Evolutionary conservation across 305 asterid genomes (phyloP).

Genomic region (Euphrasia arctica): DNA sequence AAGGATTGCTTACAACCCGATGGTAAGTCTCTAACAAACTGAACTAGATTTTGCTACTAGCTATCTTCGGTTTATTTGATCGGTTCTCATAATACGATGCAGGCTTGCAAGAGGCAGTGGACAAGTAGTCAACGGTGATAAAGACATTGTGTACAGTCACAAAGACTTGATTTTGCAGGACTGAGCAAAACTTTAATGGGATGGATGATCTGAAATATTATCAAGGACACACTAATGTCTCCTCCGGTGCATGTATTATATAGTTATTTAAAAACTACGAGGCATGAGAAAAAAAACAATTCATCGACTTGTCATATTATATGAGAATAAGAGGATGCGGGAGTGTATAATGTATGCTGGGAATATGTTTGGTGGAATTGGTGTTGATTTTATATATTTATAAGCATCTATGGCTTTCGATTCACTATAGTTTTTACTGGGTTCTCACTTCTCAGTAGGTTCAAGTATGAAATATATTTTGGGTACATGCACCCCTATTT

Average conservation of each 20-base stretch:
- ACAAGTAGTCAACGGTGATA: conserved; percentile 86
- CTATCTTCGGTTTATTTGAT: too few species aligned
- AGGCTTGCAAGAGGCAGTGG: conserved; percentile 97
- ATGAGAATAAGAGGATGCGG: conserved; percentile 9
- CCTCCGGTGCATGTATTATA: conserved; percentile 5
- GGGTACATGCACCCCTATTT: too few species aligned
- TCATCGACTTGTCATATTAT: not conserved
- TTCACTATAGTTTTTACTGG: too few species aligned
- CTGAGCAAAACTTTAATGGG: conserved; percentile 17
- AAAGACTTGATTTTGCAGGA: conserved; percentile 51
- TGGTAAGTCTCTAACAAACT: conserved; percentile 24
- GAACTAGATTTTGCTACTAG: not conserved
- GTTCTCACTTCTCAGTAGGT: too few species aligned
- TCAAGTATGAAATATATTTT: too few species aligned
- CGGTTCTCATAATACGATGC: conserved; percentile 1
- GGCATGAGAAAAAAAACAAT: not conserved
- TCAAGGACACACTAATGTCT: not conserved
- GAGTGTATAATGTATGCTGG: conserved; percentile 18
- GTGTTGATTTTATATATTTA: too few species aligned
- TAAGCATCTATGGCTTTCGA: too few species aligned
- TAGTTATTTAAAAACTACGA: conserved; percentile 12
- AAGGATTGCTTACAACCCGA: conserved; percentile 92
- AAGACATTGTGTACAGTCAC: conserved; percentile 72
- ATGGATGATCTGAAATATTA: conserved; percentile 1
- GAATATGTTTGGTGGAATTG: not conserved